Conservation (phyloP, 2,329 filamentous ascomycete genomes). For the Pestalotiopsis sp. region DNA sequence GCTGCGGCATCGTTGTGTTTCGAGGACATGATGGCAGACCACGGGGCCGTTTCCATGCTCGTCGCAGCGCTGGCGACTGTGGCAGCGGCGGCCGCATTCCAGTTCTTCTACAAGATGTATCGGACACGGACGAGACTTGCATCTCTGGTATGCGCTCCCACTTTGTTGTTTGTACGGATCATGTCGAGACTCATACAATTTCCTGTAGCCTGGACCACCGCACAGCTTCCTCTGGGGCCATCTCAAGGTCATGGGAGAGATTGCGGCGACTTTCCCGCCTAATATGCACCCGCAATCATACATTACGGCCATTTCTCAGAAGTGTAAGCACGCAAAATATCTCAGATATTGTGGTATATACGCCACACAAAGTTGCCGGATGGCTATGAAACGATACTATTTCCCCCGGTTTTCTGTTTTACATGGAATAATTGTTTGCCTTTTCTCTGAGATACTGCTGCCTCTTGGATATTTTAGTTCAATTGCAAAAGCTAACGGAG, state of each 20-base stretch:
- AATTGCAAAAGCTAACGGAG: not conserved
- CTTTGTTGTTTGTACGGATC: not conserved
- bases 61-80: slow-evolving; percentile 1
- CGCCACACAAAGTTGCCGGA: not conserved
- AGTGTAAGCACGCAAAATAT: slow-evolving; percentile 1
- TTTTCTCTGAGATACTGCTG: too few species aligned
- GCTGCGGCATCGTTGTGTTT: not conserved
- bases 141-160: slow-evolving; percentile 3
- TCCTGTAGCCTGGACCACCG: slow-evolving; percentile 16
- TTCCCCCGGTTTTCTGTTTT: too few species aligned
- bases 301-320: slow-evolving; percentile 25
- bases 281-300: slow-evolving; percentile 25
- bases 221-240: slow-evolving; percentile 19
- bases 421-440: too few species aligned
- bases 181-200: not conserved
- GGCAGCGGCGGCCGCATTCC: slow-evolving; percentile 1
- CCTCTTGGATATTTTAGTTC: too few species aligned
- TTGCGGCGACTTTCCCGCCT: slow-evolving; percentile 20
- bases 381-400: too few species aligned
- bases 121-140: slow-evolving; percentile 13
- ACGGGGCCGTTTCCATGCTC: not conserved
- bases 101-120: slow-evolving; percentile 16
- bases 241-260: slow-evolving; percentile 18
- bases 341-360: not conserved
- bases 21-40: not conserved